phyloP scores from a whole-genome alignment of 371 early-diverging fungal species.

The Dipsacomyces acuminosporus region DNA sequence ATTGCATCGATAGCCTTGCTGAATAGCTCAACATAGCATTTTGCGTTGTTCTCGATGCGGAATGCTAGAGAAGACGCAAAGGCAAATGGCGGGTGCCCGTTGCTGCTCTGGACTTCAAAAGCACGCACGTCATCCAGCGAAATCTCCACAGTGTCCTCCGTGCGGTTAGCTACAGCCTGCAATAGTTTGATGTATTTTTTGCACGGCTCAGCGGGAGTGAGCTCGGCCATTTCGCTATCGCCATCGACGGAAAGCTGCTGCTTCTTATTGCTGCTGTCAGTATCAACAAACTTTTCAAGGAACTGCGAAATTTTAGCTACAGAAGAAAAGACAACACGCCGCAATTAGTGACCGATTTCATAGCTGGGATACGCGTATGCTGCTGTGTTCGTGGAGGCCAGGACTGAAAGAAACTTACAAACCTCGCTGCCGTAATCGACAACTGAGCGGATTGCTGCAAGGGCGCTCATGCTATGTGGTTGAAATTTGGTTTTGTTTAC shows the following conservation, averaged over 20 bases:
- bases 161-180: conserved; percentile 50
- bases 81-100: conserved; percentile 43
- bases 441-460: conserved; percentile 33
- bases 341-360: too few relatives aligned
- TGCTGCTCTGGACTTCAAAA: conserved; percentile 41
- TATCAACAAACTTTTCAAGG: conserved; percentile 25
- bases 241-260: conserved; percentile 1
- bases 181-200: conserved; percentile 21
- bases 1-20: conserved; percentile 67
- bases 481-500: too few relatives aligned
- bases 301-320: conserved; percentile 39
- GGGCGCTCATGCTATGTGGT: conserved; percentile 22
- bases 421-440: conserved; percentile 39
- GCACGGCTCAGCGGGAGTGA: conserved; percentile 6
- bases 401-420: too few relatives aligned
- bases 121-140: conserved; percentile 46
- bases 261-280: conserved; percentile 24
- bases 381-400: too few relatives aligned
- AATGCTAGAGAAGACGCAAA: conserved; percentile 53
- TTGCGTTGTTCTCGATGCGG: conserved; percentile 76
- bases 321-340: conserved; percentile 1
- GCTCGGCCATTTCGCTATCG: conserved; percentile 16
- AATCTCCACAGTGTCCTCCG: conserved; percentile 48
- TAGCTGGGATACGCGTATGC: conserved; percentile 9
- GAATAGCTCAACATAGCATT: conserved; percentile 78